These are phyloP conservation scores for Raffaelea albimanens DNA, from an alignment of 2,329 filamentous ascomycete species.

Conservation along the genomic window DNA sequence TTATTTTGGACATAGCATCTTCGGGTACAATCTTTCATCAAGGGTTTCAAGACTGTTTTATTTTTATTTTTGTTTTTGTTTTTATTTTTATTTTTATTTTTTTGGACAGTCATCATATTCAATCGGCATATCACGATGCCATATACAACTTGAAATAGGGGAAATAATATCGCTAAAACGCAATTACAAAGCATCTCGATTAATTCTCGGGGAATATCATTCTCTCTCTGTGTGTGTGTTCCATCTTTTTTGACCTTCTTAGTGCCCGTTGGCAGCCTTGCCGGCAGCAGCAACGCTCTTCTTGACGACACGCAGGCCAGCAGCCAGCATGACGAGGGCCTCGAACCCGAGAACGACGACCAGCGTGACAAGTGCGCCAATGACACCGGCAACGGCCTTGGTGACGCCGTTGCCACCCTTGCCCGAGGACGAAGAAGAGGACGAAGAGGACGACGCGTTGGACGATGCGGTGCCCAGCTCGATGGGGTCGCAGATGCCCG, in stretches of 20 bases:
- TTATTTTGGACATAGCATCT: no score
- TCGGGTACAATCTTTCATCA: no score
- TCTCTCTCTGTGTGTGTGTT: neutral
- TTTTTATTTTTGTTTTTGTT: no score
- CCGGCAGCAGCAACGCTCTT: conserved; percentile 20
- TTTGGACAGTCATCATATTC: no score
- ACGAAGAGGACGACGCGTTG: conserved; percentile 10
- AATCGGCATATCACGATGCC: no score
- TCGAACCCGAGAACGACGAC: conserved; percentile 37
- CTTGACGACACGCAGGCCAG: conserved; percentile 37
- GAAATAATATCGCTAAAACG: no score
- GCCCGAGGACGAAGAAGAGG: conserved; percentile 4
- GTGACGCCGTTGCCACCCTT: conserved; percentile 43
- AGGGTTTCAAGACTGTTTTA: no score
- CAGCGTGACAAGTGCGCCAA: conserved; percentile 60
- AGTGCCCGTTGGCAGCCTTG: conserved; percentile 6
- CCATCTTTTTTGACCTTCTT: neutral
- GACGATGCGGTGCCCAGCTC: conserved; percentile 17
- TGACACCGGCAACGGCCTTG: conserved; percentile 68
- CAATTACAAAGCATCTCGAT: no score
- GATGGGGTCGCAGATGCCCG: conserved; percentile 49
- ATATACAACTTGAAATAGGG: no score
- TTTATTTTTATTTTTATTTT: no score
- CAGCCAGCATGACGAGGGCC: conserved; percentile 30
- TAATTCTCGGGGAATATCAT: no score